Evolutionary conservation across 495 filamentous ascomycete species (phyloP).

Genomic region (Aspergillus biplanus): DNA sequence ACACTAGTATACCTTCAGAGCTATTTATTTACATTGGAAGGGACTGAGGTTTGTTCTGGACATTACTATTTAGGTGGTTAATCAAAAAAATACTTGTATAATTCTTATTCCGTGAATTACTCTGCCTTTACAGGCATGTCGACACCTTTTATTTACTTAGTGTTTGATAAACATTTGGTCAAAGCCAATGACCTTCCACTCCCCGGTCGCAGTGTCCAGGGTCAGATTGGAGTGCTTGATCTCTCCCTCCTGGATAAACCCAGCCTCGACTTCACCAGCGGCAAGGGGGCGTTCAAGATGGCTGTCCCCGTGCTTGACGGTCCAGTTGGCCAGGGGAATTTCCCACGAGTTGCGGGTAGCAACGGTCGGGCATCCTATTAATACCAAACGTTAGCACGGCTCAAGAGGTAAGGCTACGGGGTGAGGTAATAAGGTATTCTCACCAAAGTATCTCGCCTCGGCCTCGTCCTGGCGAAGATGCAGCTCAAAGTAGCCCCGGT

Average conservation of each 20-base stretch:
- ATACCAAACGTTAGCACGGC: background rate
- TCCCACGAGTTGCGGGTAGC: constrained; percentile 49
- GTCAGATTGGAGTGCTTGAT: constrained; percentile 54
- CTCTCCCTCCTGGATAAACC: constrained; percentile 46
- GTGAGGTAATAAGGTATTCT: too few relatives aligned
- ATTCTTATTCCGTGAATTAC: too few relatives aligned
- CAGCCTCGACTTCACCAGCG: constrained; percentile 50
- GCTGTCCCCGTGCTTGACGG: constrained; percentile 59
- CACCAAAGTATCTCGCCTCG: constrained; percentile 21
- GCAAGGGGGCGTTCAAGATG: constrained; percentile 46
- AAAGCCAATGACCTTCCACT: constrained; percentile 21
- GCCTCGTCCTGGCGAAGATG: constrained; percentile 46
- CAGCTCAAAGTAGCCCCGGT: constrained; percentile 66
- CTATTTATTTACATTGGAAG: too few relatives aligned
- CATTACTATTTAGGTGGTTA: too few relatives aligned
- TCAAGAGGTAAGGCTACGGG: too few relatives aligned
- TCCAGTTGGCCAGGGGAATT: constrained; percentile 62
- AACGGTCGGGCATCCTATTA: constrained; percentile 41
- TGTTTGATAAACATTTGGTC: constrained; percentile 14
- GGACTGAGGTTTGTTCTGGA: too few relatives aligned
- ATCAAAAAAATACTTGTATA: too few relatives aligned
- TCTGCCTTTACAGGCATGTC: too few relatives aligned
- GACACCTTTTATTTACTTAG: too few relatives aligned
- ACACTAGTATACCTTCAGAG: too few relatives aligned
- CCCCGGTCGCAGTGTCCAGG: constrained; percentile 45